Evolutionary conservation across 345 rosid species (phyloP), one percentile per base, ranked within the genome.

Genomic region (Draba incana): DNA sequence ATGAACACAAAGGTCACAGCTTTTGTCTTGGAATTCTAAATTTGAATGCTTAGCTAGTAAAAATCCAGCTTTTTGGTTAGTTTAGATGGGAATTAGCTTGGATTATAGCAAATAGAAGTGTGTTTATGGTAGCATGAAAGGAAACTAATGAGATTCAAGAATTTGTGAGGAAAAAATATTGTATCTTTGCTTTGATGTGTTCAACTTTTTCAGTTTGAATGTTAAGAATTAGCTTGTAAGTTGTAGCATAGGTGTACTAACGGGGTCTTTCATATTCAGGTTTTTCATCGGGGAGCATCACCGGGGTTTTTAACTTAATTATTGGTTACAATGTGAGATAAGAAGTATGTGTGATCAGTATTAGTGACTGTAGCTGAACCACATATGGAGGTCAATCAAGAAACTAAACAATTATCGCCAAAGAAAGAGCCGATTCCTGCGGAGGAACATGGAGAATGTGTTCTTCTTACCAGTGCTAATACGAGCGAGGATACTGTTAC

Each of bases 361-460:
- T 25, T 68, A 47, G 66, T 83, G 85, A 75, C 65, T 64, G 61
- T 78, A 64, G 68, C 76, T 50, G 74, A 76, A 54, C 44, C 67
- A 67, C 12, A 31, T 42, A 81, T 77, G 81, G 88, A 84, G 62
- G 37, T 78, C 63, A 75, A 77, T 53, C 74, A 71, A 39, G 83
- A 76, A 15, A 56, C 13, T 47, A 75, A 71, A 45, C 76, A 66
- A 37, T 47, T 57, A 64, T 69, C 74, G 49, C 57, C 79, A 44
- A 80, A 76, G 46, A 54, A 64, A 23, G 87, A 80, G 62, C 70
- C 70, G 51, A 72, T 46, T 64, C 62, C 62, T 51, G 51, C 48
- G 23, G 78, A 53, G 46, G 75, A 68, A 57, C 42, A 57, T 54
- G 80, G 76, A 42, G 81, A 57, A 15, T 51, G 20, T 61, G 66